phyloP scores from a whole-genome alignment of 1,284 basidiomycete species.

The Leccinum pallidistipes region DNA sequence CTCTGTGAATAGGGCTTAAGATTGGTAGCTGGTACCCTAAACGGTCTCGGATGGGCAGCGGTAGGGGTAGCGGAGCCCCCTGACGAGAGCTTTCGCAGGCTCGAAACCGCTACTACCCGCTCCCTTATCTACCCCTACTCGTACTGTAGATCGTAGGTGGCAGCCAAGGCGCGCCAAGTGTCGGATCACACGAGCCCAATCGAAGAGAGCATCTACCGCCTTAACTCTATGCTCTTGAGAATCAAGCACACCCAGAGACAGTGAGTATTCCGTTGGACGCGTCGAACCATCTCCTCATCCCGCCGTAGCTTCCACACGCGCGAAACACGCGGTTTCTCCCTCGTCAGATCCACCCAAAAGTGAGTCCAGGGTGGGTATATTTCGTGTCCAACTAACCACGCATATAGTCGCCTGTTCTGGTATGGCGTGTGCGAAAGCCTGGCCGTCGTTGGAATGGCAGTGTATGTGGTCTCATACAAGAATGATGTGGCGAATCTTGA shows the following conservation, averaged over 20 bases:
- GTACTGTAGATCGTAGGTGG: constrained; percentile 44
- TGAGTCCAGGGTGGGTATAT: constrained; percentile 33
- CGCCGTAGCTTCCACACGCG: constrained; percentile 71
- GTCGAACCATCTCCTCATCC: constrained; percentile 11
- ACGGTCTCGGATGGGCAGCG: too few species aligned
- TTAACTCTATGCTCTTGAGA: constrained; percentile 82
- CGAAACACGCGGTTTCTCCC: constrained; percentile 79
- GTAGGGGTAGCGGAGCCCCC: too few species aligned
- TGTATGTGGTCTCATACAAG: constrained; percentile 48
- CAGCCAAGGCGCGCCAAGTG: constrained; percentile 81
- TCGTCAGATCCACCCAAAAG: constrained; percentile 80
- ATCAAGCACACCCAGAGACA: constrained; percentile 92
- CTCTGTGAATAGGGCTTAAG: too few species aligned
- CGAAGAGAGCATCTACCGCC: constrained; percentile 91
- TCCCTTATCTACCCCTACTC: too few species aligned
- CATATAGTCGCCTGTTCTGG: constrained; percentile 81
- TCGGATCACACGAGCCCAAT: constrained; percentile 87
- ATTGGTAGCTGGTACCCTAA: too few species aligned
- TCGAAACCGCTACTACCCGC: too few species aligned
- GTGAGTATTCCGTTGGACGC: constrained; percentile 43
- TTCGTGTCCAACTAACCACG: constrained; percentile 28
- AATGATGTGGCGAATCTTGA: neutral
- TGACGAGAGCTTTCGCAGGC: too few species aligned
- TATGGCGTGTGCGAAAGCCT: constrained; percentile 80
- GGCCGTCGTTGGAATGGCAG: constrained; percentile 79